Conservation (phyloP, 768 basidiomycete species). For the Gymnopilus dilepis region DNA sequence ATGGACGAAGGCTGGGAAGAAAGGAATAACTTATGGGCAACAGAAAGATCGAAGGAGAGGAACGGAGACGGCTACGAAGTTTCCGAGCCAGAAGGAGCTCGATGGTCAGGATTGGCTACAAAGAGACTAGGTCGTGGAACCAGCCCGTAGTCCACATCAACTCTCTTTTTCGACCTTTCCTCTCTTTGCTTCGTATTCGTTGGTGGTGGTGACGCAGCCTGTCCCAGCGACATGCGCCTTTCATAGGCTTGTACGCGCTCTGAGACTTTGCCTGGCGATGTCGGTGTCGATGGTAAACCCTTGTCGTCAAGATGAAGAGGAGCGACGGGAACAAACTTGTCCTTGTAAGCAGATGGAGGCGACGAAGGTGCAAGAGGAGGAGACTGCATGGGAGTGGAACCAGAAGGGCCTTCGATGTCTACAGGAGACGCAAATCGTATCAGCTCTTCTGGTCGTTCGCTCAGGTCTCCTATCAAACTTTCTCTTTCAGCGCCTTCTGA, state of each 20-base stretch:
- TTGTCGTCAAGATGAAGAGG: conserved; percentile 13
- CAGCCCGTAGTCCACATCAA: conserved; percentile 65
- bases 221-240: conserved; percentile 57
- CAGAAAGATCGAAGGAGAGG: neutral
- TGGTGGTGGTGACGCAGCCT: conserved; percentile 33
- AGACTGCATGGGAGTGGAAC: neutral
- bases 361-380: conserved; percentile 10
- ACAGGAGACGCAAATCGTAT: conserved; percentile 39
- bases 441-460: conserved; percentile 16
- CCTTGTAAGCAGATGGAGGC: conserved; percentile 13
- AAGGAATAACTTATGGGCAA: neutral
- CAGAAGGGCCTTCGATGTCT: conserved; percentile 26
- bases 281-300: conserved; percentile 8
- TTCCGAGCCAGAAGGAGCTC: conserved; percentile 19
- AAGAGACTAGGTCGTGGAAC: conserved; percentile 67
- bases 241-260: conserved; percentile 64
- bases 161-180: conserved; percentile 44
- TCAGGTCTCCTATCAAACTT: neutral
- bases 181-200: conserved; percentile 49
- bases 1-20: neutral
- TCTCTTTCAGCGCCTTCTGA: conserved; percentile 20
- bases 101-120: conserved; percentile 73
- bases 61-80: conserved; percentile 1
- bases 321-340: conserved; percentile 6
- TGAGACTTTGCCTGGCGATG: conserved; percentile 38